A percentile compares a stretch with the other conserved stretches of the same genome.
Conservation (phyloP, 1,284 basidiomycete genomes). For the Peniophora sp. region DNA sequence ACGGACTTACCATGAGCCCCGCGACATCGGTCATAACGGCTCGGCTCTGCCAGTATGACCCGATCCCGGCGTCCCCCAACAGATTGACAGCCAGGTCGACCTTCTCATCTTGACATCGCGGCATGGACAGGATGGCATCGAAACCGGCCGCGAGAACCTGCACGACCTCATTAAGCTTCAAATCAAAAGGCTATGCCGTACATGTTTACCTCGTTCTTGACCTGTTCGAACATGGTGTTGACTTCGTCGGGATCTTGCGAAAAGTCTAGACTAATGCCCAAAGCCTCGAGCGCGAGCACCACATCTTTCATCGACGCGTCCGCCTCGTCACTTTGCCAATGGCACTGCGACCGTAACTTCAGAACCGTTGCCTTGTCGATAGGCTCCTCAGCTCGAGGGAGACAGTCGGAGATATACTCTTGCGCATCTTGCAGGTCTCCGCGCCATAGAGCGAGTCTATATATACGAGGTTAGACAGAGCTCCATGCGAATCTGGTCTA, state of each 20-base stretch:
- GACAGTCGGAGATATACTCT: constrained; percentile 42
- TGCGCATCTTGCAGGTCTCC: constrained; percentile 48
- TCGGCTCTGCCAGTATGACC: constrained; percentile 61
- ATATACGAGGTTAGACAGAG: not conserved
- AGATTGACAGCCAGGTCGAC: constrained; percentile 56
- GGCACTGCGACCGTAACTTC: constrained; percentile 53
- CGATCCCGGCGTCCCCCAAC: constrained; percentile 60
- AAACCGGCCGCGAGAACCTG: constrained; percentile 55
- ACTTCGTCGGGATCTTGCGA: constrained; percentile 45
- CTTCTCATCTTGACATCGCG: constrained; percentile 46
- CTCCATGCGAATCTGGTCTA: not conserved
- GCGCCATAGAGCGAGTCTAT: constrained; percentile 56
- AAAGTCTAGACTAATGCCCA: constrained; percentile 54
- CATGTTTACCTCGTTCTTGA: constrained; percentile 42
- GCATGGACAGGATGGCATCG: constrained; percentile 54
- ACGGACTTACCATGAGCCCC: constrained; percentile 47
- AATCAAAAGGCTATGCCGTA: too few relatives aligned
- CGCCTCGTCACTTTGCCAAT: constrained; percentile 52
- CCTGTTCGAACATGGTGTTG: constrained; percentile 55
- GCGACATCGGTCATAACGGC: constrained; percentile 53
- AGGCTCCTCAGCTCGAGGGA: constrained; percentile 33
- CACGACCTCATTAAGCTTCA: too few relatives aligned
- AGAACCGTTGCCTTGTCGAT: constrained; percentile 51
- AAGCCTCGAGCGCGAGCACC: constrained; percentile 46
- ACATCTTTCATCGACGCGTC: constrained; percentile 49